Evolutionary conservation across 768 basidiomycete species (phyloP).

Genomic region (Flagelloscypha sp.): DNA sequence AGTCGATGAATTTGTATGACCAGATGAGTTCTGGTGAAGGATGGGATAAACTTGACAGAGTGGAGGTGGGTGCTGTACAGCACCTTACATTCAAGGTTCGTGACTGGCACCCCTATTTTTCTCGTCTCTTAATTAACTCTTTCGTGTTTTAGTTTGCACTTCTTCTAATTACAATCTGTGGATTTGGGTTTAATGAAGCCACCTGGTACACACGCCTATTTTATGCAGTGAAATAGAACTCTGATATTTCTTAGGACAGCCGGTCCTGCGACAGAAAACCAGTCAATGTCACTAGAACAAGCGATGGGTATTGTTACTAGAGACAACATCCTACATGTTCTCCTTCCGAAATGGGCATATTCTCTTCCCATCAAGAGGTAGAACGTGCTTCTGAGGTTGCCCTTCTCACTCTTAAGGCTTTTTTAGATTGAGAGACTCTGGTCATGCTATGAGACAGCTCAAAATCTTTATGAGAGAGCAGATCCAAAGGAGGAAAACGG

Average conservation of each 20-base stretch:
- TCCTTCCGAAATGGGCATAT: constrained; percentile 30
- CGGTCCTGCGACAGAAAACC: constrained; percentile 28
- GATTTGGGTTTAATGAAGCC: constrained; percentile 34
- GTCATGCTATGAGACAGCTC: too few species aligned
- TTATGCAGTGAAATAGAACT: neutral
- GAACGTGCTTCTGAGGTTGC: too few species aligned
- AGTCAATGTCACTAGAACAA: constrained; percentile 30
- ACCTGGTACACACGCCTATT: neutral
- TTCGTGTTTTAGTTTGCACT: constrained; percentile 28
- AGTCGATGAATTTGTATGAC: constrained; percentile 26
- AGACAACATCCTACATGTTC: constrained; percentile 15
- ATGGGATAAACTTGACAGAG: constrained; percentile 21
- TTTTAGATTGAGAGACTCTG: constrained; percentile 16
- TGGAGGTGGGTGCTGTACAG: constrained; percentile 25
- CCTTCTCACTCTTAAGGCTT: neutral
- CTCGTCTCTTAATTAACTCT: neutral
- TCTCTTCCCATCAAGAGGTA: constrained; percentile 29
- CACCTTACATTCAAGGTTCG: constrained; percentile 27
- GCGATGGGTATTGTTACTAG: constrained; percentile 27
- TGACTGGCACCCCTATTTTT: neutral
- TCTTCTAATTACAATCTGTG: constrained; percentile 35
- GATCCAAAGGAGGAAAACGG: constrained; percentile 24
- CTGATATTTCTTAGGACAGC: constrained; percentile 14
- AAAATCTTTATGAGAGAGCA: constrained; percentile 30
- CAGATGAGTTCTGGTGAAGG: constrained; percentile 31